Percentiles rank a stretch among this genome's conserved stretches.
Evolutionary conservation across 2,329 filamentous ascomycete species (phyloP).

Genomic region (Chrysoporthe cubensis): DNA sequence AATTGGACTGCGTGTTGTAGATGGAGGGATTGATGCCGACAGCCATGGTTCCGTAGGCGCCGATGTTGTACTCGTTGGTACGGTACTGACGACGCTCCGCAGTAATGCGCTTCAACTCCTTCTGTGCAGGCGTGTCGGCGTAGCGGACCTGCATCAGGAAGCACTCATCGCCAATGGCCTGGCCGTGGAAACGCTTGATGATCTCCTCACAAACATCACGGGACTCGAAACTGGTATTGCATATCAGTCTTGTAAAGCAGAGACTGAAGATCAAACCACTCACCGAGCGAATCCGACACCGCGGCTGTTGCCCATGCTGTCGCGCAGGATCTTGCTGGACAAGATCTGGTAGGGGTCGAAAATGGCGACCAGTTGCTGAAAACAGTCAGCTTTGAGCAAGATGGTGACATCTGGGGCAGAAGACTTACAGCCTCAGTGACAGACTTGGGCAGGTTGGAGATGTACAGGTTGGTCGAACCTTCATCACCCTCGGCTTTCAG

Average conservation of each 20-base stretch:
- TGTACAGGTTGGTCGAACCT: constrained; percentile 91
- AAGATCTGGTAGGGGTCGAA: constrained; percentile 82
- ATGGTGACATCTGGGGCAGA: constrained; percentile 11
- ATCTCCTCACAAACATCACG: constrained; percentile 91
- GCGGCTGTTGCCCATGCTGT: constrained; percentile 88
- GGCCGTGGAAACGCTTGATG: constrained; percentile 83
- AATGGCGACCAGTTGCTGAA: constrained; percentile 74
- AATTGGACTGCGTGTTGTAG: constrained; percentile 43
- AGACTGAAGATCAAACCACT: constrained; percentile 35
- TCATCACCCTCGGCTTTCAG: constrained; percentile 95
- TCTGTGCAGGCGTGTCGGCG: constrained; percentile 95
- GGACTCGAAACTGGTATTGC: constrained; percentile 73
- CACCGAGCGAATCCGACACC: constrained; percentile 97
- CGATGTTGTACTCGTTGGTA: constrained; percentile 90
- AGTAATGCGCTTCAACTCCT: constrained; percentile 94
- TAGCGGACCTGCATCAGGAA: constrained; percentile 93
- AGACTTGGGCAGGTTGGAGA: constrained; percentile 92
- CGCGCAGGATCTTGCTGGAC: constrained; percentile 93
- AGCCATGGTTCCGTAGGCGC: constrained; percentile 66
- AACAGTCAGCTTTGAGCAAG: constrained; percentile 30
- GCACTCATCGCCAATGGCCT: constrained; percentile 74
- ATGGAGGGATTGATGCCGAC: constrained; percentile 60
- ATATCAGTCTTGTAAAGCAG: constrained; percentile 32
- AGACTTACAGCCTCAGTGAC: constrained; percentile 83
- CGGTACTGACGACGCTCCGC: constrained; percentile 94